Evolutionary conservation across 257 asterid genomes (phyloP), one percentile per base, ranked within the genome.

Genomic region (Plantago elongata): DNA sequence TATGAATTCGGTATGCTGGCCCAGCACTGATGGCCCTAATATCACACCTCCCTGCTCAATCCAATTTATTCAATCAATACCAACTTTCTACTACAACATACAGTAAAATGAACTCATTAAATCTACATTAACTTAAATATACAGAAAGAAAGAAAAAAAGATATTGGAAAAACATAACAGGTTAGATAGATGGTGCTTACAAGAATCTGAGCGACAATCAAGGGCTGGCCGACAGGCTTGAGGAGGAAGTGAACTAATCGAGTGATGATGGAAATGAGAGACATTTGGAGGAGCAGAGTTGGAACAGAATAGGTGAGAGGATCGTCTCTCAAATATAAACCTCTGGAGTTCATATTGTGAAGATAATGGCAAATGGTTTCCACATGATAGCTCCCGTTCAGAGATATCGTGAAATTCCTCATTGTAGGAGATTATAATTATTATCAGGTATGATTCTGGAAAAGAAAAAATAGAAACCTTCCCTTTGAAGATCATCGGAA

Each of bases 11-110:
- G 15, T 9, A 68, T 73, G 75, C 45, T 67, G 74, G 12, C 90
- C 94, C 49, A 84, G 68, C 15, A 75, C 38, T n/a, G 94, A 83
- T 45, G 94, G 88, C 51, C 94, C 88, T 62, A 83, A 63, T 57
- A 83, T 69, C 37, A 83, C 73, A 68, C 90, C 94, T 69, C 84
- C 90, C 94, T 85, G 87, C 14, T 65, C 75, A 75, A 79, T 29
- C 59, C 63, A 70, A 70, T 67, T 55, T 34, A 45, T 68, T 45
- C 61, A 77, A 44, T 73, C 17, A 22, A 22, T 22, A 22, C 27
- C 27, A 22, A 22, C 27, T 22, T 22, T 22, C 27, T 22, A 22
- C 27, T 22, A 22, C 27, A 22, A 22, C 27, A 22, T 22, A 22
- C 27, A 64, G 66, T 44, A 57, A 65, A 45, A 37, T 38, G 61